Conservation (phyloP, 306 rosid species). For the Malus domestica region ASM211411v1 NC_041805.1:4203001-4203500, state of each 20-base stretch:
- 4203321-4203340: background rate
- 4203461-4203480: background rate
- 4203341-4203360: background rate
- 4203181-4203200: background rate
- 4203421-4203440: background rate
- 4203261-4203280: background rate
- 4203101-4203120: slow-evolving; percentile 85
- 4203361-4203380: background rate
- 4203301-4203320: background rate
- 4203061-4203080: slow-evolving; percentile 31
- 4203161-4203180: slow-evolving; percentile 26
- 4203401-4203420: background rate
- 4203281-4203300: background rate
- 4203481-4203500: background rate
- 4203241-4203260: background rate
- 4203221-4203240: background rate
- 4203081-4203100: slow-evolving; percentile 65
- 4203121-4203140: slow-evolving; percentile 93
- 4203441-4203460: background rate
- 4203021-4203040: slow-evolving; percentile 65
- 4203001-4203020: slow-evolving; percentile 83
- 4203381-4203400: background rate
- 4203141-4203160: slow-evolving; percentile 85
- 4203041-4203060: slow-evolving; percentile 63
- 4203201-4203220: background rate